Conservation (phyloP, 2,329 filamentous ascomycete genomes). For the Hortaea werneckii region DNA sequence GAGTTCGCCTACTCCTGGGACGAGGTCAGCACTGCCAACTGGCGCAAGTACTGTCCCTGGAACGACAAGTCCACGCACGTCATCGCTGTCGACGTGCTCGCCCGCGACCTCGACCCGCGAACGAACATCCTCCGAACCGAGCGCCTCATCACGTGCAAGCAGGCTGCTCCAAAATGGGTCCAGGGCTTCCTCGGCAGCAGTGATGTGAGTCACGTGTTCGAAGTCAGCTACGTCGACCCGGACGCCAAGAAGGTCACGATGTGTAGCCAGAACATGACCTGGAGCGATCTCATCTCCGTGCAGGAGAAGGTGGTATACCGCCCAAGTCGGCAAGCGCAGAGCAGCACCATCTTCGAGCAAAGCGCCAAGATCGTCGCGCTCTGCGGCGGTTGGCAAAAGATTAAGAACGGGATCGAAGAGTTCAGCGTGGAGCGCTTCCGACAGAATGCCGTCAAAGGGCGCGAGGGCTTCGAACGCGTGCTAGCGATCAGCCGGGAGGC, state of each 20-base stretch:
- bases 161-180: conserved; percentile 70
- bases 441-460: conserved; percentile 82
- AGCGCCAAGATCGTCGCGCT: conserved; percentile 87
- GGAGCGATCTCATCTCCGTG: conserved; percentile 78
- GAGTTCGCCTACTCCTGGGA: conserved; percentile 98
- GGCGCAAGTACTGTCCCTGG: conserved; percentile 96
- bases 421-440: conserved; percentile 77
- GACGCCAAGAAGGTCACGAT: conserved; percentile 79
- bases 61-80: conserved; percentile 98
- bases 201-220: conserved; percentile 81
- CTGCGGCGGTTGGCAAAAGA: conserved; percentile 93
- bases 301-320: conserved; percentile 66
- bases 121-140: conserved; percentile 65
- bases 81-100: conserved; percentile 85
- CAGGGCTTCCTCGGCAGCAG: conserved; percentile 66
- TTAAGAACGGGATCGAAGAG: conserved; percentile 94
- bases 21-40: conserved; percentile 94
- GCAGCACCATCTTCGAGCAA: conserved; percentile 72
- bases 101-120: conserved; percentile 52
- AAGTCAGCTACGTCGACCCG: conserved; percentile 91
- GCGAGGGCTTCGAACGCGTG: conserved; percentile 90
- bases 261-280: conserved; percentile 91
- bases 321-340: conserved; percentile 25
- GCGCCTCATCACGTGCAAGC: conserved; percentile 54
- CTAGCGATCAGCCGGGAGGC: conserved; percentile 86